Evolutionary conservation across 441 rosid species (phyloP), one percentile per base, ranked within the genome.

Genomic region (Eruca vesicaria): DNA sequence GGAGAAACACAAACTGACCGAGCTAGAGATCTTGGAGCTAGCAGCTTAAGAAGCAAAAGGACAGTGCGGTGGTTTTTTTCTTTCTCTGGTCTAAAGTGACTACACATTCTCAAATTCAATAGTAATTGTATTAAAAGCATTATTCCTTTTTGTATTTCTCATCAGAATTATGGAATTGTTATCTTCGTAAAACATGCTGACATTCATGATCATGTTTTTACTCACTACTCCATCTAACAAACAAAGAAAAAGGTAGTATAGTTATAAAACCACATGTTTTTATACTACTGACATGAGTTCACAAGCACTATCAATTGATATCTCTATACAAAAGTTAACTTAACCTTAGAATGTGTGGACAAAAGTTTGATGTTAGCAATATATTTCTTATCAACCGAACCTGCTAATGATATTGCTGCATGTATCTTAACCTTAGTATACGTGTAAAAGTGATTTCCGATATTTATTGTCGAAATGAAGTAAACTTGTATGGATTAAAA

Each of bases 121-220:
- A 20, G 3, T 36, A 38, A 41, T 16, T 43, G 15, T 20, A 66
- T 36, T 8, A 16, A 36, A 21, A 14, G 5, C 59, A 57, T 26
- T 5, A 6, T 11, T 29, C 2, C 33, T 48, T 66, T n/a, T 15
- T 66, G 19, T 60, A 50, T 20, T 28, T 63, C 2, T 32, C 53
- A 63, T 71, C 14, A 38, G 15, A 35, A 29, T 28, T 52, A 45
- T 60, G 71, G 29, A 68, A 53, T 15, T 58, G 23, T 28, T 50
- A 66, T 77, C 38, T 66, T 36, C 65, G 16, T 66, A 60, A 72
- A 66, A 36, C 52, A 72, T 59, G 59, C 5, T 28, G 69, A 53
- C 81, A 78, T 67, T 72, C 77, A 67, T 78, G 43, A n/a, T n/a
- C n/a, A 1, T 61, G 74, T 67, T 77, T 72, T 66, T 66, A 19